A percentile compares a stretch with the other conserved stretches of the same genome.
Conservation (phyloP, 164 flowering plant genomes). For the Magnolia sinica region DNA sequence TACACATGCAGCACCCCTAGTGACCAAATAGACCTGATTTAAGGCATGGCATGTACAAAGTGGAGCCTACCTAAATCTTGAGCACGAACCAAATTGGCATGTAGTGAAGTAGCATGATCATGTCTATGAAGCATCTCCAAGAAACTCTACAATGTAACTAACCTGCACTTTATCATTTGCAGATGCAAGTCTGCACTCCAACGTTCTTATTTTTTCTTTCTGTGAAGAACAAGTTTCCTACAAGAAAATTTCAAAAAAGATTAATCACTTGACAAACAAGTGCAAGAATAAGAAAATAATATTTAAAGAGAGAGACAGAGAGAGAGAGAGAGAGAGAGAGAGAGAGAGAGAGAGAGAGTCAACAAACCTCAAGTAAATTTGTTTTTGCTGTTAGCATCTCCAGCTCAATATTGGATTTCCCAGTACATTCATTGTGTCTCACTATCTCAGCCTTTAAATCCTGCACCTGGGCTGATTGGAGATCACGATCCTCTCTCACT, state of each 20-base stretch:
- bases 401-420: conserved; percentile 46
- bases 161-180: conserved; percentile 74
- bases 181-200: conserved; percentile 54
- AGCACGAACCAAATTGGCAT: too few species aligned
- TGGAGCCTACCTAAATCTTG: too few species aligned
- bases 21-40: too few species aligned
- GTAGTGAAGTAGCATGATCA: too few species aligned
- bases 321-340: too few species aligned
- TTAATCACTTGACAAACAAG: neutral
- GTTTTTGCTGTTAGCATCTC: conserved; percentile 43
- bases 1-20: too few species aligned
- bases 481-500: conserved; percentile 65
- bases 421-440: conserved; percentile 46
- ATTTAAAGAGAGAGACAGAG: too few species aligned
- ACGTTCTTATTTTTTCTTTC: conserved; percentile 37
- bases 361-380: conserved; percentile 63
- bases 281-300: neutral
- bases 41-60: too few species aligned
- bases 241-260: conserved; percentile 4
- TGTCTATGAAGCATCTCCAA: neutral
- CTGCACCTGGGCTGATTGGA: conserved; percentile 35
- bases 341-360: too few species aligned
- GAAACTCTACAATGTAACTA: neutral
- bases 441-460: conserved; percentile 36
- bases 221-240: conserved; percentile 68